These are phyloP conservation scores for Larix kaempferi DNA, from an alignment of 75 land plant species.

Conservation along the genomic window DNA sequence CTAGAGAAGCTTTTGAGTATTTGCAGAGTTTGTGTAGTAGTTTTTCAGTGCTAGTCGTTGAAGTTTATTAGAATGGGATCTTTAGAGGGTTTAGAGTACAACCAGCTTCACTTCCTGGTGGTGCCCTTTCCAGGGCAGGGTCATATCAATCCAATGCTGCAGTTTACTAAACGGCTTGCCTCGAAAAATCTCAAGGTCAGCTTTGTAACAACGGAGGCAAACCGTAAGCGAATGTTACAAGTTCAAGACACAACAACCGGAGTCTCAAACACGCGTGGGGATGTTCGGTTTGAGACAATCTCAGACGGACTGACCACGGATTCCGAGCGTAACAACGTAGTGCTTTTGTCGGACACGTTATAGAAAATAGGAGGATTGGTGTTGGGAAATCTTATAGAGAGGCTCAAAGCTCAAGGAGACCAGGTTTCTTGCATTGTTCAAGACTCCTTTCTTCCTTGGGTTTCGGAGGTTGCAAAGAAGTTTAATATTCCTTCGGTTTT, in stretches of 20 bases:
- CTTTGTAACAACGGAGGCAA: background rate
- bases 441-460: slow-evolving; percentile 56
- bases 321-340: background rate
- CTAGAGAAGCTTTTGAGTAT: no score
- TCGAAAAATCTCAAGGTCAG: background rate
- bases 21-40: no score
- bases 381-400: slow-evolving; percentile 24
- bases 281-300: background rate
- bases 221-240: background rate
- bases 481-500: slow-evolving; percentile 37
- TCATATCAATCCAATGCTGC: slow-evolving; percentile 16
- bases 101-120: slow-evolving; percentile 11
- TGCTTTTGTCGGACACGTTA: background rate
- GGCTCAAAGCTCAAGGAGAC: slow-evolving; percentile 10
- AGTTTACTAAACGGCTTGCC: background rate
- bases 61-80: no score
- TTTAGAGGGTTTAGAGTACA: no score
- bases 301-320: background rate
- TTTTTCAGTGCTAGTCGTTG: no score
- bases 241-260: background rate
- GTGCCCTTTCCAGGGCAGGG: slow-evolving; percentile 15
- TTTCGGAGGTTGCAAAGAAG: slow-evolving; percentile 36
- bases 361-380: background rate
- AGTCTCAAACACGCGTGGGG: background rate
- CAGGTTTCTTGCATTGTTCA: slow-evolving; percentile 45